Conservation (phyloP, 2,329 filamentous ascomycete genomes). For the Cladosporium sp. region DNA sequence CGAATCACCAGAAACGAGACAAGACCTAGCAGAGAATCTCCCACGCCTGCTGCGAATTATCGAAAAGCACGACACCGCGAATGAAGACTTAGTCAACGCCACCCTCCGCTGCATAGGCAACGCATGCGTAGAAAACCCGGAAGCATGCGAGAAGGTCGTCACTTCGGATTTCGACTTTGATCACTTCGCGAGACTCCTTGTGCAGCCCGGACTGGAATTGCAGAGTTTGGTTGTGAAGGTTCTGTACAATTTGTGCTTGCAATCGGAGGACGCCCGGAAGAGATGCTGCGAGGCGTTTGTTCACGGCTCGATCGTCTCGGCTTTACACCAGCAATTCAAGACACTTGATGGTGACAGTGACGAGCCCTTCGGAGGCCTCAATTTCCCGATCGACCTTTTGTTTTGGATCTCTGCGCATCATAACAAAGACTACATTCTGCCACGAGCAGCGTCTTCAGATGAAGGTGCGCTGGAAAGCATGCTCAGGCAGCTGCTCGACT, state of each 20-base stretch:
- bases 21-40: not conserved
- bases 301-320: not conserved
- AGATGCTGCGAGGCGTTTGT: slow-evolving; percentile 18
- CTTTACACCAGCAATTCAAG: not conserved
- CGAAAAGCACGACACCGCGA: not conserved
- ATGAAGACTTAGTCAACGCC: not conserved
- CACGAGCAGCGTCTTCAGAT: not conserved
- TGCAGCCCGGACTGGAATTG: not conserved
- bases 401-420: slow-evolving; percentile 22
- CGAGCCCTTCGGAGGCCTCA: not conserved
- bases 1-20: not conserved
- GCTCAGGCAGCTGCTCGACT: not conserved
- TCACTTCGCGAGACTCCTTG: not conserved
- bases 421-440: not conserved
- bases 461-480: not conserved
- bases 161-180: not conserved
- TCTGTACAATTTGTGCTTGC: slow-evolving; percentile 34
- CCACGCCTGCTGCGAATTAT: not conserved
- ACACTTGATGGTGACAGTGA: not conserved
- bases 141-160: slow-evolving; percentile 6
- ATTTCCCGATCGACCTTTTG: slow-evolving; percentile 20
- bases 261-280: slow-evolving; percentile 26
- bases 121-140: slow-evolving; percentile 15
- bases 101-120: slow-evolving; percentile 30
- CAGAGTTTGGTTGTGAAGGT: slow-evolving; percentile 32